A percentile compares a stretch with the other conserved stretches of the same genome.
Evolutionary conservation across 495 filamentous ascomycete species (phyloP).

Genomic region (Neurospora africana): DNA sequence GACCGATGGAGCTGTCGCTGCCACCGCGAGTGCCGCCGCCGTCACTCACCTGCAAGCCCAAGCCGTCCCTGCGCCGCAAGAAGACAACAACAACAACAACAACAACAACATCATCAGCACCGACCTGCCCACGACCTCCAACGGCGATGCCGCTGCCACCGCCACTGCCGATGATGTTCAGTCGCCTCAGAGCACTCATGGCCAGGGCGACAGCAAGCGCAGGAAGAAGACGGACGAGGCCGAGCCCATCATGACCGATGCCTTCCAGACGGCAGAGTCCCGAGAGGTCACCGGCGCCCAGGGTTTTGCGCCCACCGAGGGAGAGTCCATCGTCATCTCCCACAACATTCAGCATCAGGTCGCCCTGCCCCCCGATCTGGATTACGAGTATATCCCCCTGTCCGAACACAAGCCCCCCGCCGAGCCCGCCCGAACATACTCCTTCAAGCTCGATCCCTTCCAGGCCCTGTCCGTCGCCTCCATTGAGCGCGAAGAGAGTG

Average conservation of each 20-base stretch:
- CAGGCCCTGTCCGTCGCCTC: constrained; percentile 86
- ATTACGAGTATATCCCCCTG: constrained; percentile 84
- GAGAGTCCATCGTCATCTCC: constrained; percentile 61
- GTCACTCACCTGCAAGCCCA: background rate
- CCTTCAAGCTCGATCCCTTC: constrained; percentile 93
- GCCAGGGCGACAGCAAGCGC: constrained; percentile 50
- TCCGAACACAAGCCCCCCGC: constrained; percentile 80
- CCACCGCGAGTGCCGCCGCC: constrained; percentile 3
- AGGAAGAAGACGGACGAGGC: constrained; percentile 60
- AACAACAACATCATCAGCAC: background rate
- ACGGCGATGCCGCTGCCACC: constrained; percentile 11
- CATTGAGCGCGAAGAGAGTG: constrained; percentile 90
- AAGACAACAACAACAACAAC: background rate
- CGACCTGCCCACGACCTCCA: constrained; percentile 7
- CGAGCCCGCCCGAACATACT: constrained; percentile 69
- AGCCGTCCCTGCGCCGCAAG: background rate
- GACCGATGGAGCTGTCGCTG: constrained; percentile 27
- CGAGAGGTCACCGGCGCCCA: constrained; percentile 72
- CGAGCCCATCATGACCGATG: constrained; percentile 80
- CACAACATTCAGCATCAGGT: constrained; percentile 99
- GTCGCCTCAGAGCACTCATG: constrained; percentile 6
- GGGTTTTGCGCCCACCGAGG: constrained; percentile 58
- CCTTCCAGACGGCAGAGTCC: constrained; percentile 92
- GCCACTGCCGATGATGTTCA: constrained; percentile 7
- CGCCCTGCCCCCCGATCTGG: constrained; percentile 70